A percentile compares a stretch with the other conserved stretches of the same genome.
These are phyloP conservation scores for Auxenochlorella protothecoides DNA, from an alignment of 139 green algal genomes.

Conservation along the genomic window DNA sequence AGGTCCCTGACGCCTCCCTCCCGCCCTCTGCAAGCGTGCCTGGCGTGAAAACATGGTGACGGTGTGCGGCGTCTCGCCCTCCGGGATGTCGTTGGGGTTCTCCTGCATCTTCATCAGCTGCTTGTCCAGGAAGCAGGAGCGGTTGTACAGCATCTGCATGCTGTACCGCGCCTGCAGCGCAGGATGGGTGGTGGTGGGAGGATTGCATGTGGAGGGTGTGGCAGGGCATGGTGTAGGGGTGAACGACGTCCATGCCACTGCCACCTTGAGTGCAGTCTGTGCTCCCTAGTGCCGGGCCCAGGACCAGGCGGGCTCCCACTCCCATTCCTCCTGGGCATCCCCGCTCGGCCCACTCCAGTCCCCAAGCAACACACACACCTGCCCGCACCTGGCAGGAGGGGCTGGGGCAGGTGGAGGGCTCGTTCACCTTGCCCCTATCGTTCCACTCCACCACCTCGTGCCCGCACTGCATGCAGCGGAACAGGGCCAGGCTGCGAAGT, in stretches of 20 bases:
- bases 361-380: too few species aligned
- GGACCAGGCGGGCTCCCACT: too few species aligned
- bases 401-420: slow-evolving; percentile 60
- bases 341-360: background rate
- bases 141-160: slow-evolving; percentile 76
- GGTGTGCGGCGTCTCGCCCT: slow-evolving; percentile 94
- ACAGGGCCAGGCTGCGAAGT: slow-evolving; percentile 36
- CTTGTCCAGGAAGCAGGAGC: slow-evolving; percentile 79
- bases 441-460: slow-evolving; percentile 26
- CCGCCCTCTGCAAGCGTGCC: background rate
- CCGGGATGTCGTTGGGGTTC: slow-evolving; percentile 87
- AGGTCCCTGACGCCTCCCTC: background rate
- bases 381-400: slow-evolving; percentile 33
- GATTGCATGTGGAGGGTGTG: background rate
- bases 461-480: slow-evolving; percentile 33
- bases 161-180: slow-evolving; percentile 22
- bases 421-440: slow-evolving; percentile 58
- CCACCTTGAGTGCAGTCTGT: too few species aligned
- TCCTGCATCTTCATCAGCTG: slow-evolving; percentile 83
- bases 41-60: slow-evolving; percentile 67
- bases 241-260: too few species aligned
- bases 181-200: background rate
- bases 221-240: too few species aligned
- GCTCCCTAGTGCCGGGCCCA: too few species aligned
- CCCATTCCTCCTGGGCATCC: background rate